Evolutionary conservation across 176 grass and related monocot species (phyloP).

Genomic region (Raddia distichophylla): DNA sequence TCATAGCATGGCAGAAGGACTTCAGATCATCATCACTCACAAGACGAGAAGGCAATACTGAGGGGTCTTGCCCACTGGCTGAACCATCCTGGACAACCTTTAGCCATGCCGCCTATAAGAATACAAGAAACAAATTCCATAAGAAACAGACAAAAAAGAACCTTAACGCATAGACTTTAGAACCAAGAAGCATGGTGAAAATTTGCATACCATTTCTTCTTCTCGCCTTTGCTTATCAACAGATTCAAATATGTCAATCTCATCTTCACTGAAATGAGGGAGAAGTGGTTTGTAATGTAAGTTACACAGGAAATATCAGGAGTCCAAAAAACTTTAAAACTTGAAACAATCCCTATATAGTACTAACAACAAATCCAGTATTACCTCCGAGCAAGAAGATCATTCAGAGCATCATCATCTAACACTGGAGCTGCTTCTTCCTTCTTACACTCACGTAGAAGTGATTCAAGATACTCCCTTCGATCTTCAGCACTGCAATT

Average conservation of each 20-base stretch:
- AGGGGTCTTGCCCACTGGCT: constrained; percentile 51
- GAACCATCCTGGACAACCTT: constrained; percentile 67
- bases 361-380: constrained; percentile 3
- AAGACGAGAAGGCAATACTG: constrained; percentile 79
- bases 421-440: constrained; percentile 93
- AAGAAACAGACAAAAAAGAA: neutral
- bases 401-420: constrained; percentile 93
- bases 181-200: constrained; percentile 28
- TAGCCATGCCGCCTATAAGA: constrained; percentile 69
- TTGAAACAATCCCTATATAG: neutral
- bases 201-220: constrained; percentile 72
- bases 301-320: constrained; percentile 3
- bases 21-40: constrained; percentile 85
- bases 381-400: constrained; percentile 91
- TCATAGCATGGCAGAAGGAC: constrained; percentile 87
- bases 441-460: constrained; percentile 93
- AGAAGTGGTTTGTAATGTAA: constrained; percentile 21
- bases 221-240: constrained; percentile 89
- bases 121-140: constrained; percentile 38
- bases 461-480: constrained; percentile 93
- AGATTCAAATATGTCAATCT: constrained; percentile 96
- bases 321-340: constrained; percentile 22
- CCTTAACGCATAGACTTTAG: neutral
- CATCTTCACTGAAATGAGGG: constrained; percentile 71
- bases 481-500: constrained; percentile 93